phyloP scores from a whole-genome alignment of 192 early-diverging fungal genomes.

The Coemansia sp. region DNA sequence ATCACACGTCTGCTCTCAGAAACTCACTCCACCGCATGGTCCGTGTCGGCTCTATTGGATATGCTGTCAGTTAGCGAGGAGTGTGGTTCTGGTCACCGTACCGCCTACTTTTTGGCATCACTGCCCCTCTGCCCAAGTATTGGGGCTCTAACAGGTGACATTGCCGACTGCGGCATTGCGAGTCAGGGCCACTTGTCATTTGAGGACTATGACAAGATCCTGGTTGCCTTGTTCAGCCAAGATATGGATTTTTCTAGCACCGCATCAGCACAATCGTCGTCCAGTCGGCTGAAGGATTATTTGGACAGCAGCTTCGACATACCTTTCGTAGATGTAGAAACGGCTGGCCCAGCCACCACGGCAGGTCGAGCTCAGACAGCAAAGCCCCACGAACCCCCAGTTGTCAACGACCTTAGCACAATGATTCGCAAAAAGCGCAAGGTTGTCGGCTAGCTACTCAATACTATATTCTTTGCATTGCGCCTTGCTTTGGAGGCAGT shows the following conservation, averaged over 20 bases:
- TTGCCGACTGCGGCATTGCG: constrained; percentile 1
- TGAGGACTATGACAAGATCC: constrained; percentile 32
- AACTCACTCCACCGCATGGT: constrained; percentile 26
- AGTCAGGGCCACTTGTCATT: constrained; percentile 24
- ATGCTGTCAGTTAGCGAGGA: constrained; percentile 71
- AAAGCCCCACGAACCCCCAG: not conserved
- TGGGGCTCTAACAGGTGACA: not conserved
- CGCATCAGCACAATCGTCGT: constrained; percentile 12
- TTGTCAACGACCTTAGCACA: constrained; percentile 37
- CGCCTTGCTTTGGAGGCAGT: not conserved
- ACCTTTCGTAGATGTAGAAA: not conserved
- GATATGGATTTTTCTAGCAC: constrained; percentile 44
- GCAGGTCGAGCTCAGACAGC: not conserved
- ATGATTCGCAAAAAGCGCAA: constrained; percentile 47
- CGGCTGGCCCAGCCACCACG: constrained; percentile 11
- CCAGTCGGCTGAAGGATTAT: constrained; percentile 16
- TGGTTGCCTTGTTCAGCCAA: constrained; percentile 32
- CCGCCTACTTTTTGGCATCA: constrained; percentile 61
- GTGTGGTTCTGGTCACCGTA: constrained; percentile 66
- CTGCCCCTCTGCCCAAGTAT: constrained; percentile 9
- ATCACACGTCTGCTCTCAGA: constrained; percentile 45
- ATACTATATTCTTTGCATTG: too few species aligned
- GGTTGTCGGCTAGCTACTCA: not conserved
- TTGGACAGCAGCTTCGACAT: constrained; percentile 13
- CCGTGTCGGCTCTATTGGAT: constrained; percentile 63